These are phyloP conservation scores for Ceratobasidium papillatum DNA, from an alignment of 1,284 basidiomycete genomes.

Conservation along the genomic window DNA sequence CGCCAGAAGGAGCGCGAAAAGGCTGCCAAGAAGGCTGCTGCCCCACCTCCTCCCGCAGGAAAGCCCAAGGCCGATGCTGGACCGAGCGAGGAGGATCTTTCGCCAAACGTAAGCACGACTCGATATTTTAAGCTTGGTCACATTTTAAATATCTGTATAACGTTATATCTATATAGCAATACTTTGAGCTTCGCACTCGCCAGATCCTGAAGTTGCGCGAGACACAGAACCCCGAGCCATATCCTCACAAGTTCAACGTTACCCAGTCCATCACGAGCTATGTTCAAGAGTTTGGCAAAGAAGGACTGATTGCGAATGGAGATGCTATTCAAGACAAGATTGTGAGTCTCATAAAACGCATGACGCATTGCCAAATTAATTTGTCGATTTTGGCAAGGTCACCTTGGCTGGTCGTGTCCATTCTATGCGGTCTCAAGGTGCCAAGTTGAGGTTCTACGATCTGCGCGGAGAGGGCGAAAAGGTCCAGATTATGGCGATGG, in stretches of 20 bases:
- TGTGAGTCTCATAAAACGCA: not conserved
- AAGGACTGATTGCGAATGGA: conserved; percentile 75
- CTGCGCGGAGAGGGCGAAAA: conserved; percentile 91
- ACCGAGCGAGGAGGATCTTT: conserved; percentile 77
- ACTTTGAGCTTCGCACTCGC: conserved; percentile 91
- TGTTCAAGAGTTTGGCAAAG: conserved; percentile 77
- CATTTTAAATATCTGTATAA: not conserved
- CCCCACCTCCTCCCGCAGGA: conserved; percentile 52
- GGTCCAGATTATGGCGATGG: conserved; percentile 94
- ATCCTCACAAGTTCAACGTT: conserved; percentile 99
- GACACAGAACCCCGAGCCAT: conserved; percentile 89
- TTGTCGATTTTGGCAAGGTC: conserved; percentile 55
- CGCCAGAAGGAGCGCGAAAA: conserved; percentile 86
- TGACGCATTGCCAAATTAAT: not conserved
- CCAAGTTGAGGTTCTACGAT: conserved; percentile 96
- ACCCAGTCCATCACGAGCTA: conserved; percentile 80
- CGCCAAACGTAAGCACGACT: conserved; percentile 59
- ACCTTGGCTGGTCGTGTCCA: conserved; percentile 50
- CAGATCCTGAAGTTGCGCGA: conserved; percentile 88
- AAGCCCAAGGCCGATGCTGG: conserved; percentile 56
- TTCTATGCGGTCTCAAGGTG: conserved; percentile 83
- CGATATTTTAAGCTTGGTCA: not conserved
- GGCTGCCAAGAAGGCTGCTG: conserved; percentile 79
- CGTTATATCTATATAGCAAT: conserved; percentile 70
- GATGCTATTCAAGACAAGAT: conserved; percentile 26